Percentiles rank a stretch among this genome's conserved stretches.
Evolutionary conservation across 1,284 basidiomycete genomes (phyloP).

Genomic region (Ganoderma leucocontextum): DNA sequence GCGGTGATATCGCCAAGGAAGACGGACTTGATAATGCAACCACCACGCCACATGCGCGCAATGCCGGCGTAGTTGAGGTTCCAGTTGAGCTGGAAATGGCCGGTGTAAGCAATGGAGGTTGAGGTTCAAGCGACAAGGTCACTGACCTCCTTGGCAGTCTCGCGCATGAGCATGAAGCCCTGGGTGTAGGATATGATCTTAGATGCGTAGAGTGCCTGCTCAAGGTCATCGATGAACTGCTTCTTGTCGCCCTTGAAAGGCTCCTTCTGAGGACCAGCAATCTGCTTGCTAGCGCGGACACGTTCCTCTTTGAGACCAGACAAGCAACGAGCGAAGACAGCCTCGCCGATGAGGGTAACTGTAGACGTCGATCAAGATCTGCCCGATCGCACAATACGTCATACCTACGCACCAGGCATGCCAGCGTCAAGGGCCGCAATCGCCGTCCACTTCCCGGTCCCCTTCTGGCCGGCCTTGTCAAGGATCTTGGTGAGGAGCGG

Average conservation of each 20-base stretch:
- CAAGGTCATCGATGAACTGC: slow-evolving; percentile 98
- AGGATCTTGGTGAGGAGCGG: slow-evolving; percentile 95
- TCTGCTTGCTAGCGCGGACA: slow-evolving; percentile 89
- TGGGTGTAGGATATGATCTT: slow-evolving; percentile 99
- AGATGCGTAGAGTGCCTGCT: slow-evolving; percentile 98
- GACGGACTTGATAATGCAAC: slow-evolving; percentile 99
- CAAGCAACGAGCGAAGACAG: slow-evolving; percentile 98
- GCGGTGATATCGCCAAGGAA: slow-evolving; percentile 94
- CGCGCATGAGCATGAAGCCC: slow-evolving; percentile 99
- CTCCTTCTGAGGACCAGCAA: slow-evolving; percentile 91
- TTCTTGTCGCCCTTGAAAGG: slow-evolving; percentile 98
- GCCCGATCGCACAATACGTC: slow-evolving; percentile 9
- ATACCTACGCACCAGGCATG: slow-evolving; percentile 69
- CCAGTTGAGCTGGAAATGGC: slow-evolving; percentile 66
- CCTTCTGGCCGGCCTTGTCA: slow-evolving; percentile 98
- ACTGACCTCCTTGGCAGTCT: slow-evolving; percentile 93
- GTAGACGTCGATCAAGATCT: slow-evolving; percentile 32
- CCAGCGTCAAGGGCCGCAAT: slow-evolving; percentile 98
- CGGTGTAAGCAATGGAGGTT: slow-evolving; percentile 19
- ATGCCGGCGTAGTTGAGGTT: slow-evolving; percentile 96
- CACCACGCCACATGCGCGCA: slow-evolving; percentile 99
- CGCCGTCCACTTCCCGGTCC: slow-evolving; percentile 99
- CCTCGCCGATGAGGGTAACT: slow-evolving; percentile 99
- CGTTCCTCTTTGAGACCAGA: slow-evolving; percentile 99
- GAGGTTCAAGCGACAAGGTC: not conserved